Evolutionary conservation across 805 yeast genomes (phyloP).

Genomic region (Schwanniomyces occidentalis): DNA sequence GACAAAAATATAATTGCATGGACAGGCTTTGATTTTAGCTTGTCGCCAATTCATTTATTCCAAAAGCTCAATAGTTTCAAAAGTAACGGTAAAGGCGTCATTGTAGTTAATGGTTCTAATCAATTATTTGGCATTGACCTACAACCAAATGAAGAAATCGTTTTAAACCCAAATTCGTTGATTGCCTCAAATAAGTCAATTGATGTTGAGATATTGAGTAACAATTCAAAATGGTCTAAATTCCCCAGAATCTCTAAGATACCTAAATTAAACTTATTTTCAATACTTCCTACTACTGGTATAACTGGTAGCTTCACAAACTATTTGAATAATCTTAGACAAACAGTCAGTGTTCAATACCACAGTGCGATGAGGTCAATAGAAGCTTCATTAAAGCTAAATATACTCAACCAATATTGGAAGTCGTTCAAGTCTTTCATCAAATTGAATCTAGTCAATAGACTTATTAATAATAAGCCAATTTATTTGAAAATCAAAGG

Average conservation of each 20-base stretch:
- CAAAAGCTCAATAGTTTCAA: conserved; percentile 25
- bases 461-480: conserved; percentile 12
- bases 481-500: conserved; percentile 25
- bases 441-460: conserved; percentile 12
- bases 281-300: not conserved
- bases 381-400: not conserved
- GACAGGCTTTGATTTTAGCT: conserved; percentile 41
- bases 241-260: conserved; percentile 1
- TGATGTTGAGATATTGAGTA: conserved; percentile 1
- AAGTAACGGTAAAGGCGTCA: conserved; percentile 37
- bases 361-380: not conserved
- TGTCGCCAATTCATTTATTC: conserved; percentile 15
- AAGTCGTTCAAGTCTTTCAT: not conserved
- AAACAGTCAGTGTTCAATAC: not conserved
- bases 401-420: not conserved
- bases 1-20: conserved; percentile 45
- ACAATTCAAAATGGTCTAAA: not conserved
- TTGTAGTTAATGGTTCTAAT: conserved; percentile 41
- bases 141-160: conserved; percentile 35
- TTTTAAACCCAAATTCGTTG: conserved; percentile 39
- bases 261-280: not conserved
- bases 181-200: conserved; percentile 29
- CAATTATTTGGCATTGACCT: conserved; percentile 39
- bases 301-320: not conserved
- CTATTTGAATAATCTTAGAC: not conserved